Conservation (phyloP, 192 early-diverging fungal species). For the Hyaloraphidium curvatum region DNA sequence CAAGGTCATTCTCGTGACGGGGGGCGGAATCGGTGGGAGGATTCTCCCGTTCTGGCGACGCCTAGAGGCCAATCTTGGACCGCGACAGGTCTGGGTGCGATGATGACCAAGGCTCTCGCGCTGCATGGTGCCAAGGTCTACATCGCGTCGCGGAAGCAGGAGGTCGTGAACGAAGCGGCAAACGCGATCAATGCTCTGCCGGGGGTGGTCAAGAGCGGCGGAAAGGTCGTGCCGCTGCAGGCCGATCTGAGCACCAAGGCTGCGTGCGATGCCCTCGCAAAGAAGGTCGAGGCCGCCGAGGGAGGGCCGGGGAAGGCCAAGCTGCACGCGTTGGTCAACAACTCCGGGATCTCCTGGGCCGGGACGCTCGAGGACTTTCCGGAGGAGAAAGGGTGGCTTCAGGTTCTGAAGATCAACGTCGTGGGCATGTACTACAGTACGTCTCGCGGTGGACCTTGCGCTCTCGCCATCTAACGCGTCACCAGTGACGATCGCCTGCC, state of each 20-base stretch:
- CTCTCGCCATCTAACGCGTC: no score
- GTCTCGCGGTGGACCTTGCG: no score
- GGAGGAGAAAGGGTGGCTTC: not conserved
- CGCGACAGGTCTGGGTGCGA: not conserved
- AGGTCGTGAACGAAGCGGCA: not conserved
- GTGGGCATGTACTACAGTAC: not conserved
- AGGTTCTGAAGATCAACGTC: not conserved
- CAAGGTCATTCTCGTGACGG: not conserved
- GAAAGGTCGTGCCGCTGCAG: not conserved
- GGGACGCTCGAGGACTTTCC: not conserved
- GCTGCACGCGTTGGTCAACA: constrained; percentile 1
- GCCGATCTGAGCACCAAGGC: not conserved
- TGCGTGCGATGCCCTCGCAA: not conserved
- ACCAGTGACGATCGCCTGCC: no score
- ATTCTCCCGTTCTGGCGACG: no score
- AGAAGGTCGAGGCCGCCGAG: no score
- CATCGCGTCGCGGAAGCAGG: not conserved
- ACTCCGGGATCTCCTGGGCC: not conserved
- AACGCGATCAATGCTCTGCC: not conserved
- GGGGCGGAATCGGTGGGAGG: no score
- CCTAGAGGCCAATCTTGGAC: no score
- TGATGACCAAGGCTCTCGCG: not conserved
- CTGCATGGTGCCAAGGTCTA: not conserved
- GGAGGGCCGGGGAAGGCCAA: not conserved
- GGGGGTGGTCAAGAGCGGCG: not conserved